Base-by-base conservation (phyloP, 139 green algal species). In the Coelastrella sp. region DNA sequence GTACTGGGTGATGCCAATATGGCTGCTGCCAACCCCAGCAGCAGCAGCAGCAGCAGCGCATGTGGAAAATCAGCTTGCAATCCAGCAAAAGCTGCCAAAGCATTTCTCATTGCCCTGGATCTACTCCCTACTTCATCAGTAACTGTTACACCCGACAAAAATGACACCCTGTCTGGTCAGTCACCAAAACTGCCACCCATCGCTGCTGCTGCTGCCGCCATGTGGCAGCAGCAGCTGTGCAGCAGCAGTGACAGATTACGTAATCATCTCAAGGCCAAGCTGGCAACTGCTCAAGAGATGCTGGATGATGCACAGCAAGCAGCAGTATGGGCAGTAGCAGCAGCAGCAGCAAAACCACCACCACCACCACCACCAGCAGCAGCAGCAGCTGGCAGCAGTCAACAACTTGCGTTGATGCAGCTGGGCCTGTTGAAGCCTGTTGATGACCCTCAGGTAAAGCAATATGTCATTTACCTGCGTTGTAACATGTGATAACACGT, bases 21-120 rank as follows among this genome's bases (percentile, higher is more conserved):
- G 40, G 40, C 68, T 51, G 68, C 21, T 6, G 38, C 38, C 35
- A 77, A 23, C 68, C 53, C 38, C 68, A 77, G 38, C 68, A 77
- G 68, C 68, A 76, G 40, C 38, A 57, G 68, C 38, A 76, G 67
- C 67, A 75, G 67, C 67, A 53, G 67, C 67, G 53, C 37, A 37
- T 38, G 68, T 32, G 23, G 23, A 38, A 23, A 45, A 8, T 23
- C 11, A 1, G 6, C 34, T 2, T 59, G 37, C 68, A 77, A 32
- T 25, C 37, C 68, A 27, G 23, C 19, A n/a, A 23, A 53, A 30
- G 68, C 68, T 25, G 68, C 68, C 17, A n/a, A 38, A 6, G 68
- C 68, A 23, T 77, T 59, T 34, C 38, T 77, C 3, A 77, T 5
- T 21, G 68, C 68, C 40, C 21, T 77, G 11, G 45, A 77, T 48